Evolutionary conservation across 371 early-diverging fungal genomes (phyloP).

Genomic region (Dinochytrium kinnereticum): DNA sequence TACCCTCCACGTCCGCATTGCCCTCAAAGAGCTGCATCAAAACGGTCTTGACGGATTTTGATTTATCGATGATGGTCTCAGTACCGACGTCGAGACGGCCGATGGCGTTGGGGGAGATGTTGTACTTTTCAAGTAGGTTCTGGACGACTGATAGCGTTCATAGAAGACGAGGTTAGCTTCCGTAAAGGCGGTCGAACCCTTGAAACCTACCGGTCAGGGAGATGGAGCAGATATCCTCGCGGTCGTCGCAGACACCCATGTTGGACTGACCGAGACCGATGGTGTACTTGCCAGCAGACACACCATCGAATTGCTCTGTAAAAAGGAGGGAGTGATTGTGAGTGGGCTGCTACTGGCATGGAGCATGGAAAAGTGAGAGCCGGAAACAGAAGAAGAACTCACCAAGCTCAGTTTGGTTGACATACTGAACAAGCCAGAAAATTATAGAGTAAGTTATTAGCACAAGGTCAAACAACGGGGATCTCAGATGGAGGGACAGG

Average conservation of each 20-base stretch:
- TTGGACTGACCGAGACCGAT: slow-evolving; percentile 95
- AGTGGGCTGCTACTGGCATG: too few species aligned
- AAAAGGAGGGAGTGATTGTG: too few species aligned
- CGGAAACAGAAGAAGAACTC: too few species aligned
- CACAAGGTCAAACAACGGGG: slow-evolving; percentile 4
- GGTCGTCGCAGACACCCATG: slow-evolving; percentile 95
- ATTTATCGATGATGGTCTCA: slow-evolving; percentile 98
- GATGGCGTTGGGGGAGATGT: slow-evolving; percentile 80
- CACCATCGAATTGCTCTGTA: slow-evolving; percentile 85
- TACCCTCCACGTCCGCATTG: slow-evolving; percentile 93
- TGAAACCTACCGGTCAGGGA: slow-evolving; percentile 76
- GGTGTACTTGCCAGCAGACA: slow-evolving; percentile 95
- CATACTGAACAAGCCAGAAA: slow-evolving; percentile 66
- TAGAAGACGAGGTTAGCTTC: too few species aligned
- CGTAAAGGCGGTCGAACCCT: too few species aligned
- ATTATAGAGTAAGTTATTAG: neutral
- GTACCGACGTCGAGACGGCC: slow-evolving; percentile 98
- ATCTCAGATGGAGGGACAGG: neutral
- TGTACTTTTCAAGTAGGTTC: slow-evolving; percentile 89
- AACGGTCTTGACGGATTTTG: slow-evolving; percentile 95
- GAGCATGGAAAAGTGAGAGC: slow-evolving; percentile 2
- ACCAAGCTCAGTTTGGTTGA: slow-evolving; percentile 77
- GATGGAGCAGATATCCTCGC: slow-evolving; percentile 95
- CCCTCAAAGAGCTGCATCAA: slow-evolving; percentile 94
- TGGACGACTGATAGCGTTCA: slow-evolving; percentile 87